Evolutionary conservation across 2,329 filamentous ascomycete genomes (phyloP), one percentile per base, ranked within the genome.

Genomic region (Alternaria tenuissima): DNA sequence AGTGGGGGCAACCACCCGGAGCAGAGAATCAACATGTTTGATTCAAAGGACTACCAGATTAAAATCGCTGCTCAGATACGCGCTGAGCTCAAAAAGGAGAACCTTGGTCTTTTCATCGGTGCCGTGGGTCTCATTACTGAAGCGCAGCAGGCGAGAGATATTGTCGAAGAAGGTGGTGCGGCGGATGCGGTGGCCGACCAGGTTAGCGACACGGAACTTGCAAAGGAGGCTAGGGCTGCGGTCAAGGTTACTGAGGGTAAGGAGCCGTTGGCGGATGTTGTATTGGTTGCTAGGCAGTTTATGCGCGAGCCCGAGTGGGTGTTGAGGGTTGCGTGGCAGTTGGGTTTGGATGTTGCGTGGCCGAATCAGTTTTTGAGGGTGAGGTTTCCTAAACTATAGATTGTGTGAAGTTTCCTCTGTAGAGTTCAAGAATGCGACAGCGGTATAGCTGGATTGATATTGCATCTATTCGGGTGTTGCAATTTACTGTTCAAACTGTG

Each of bases 261-360:
- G 2, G 72, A 75, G 46, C 72, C 74, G 0, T 73, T 77, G 78
- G 81, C 83, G 0, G 84, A 86, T 76, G 81, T 81, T 0, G 76
- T 86, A 24, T 64, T 86, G n/a, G 79, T 86, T 36, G 84, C 81
- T 0, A 77, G 84, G 43, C 84, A 86, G 63, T 86, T 86, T 60
- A 79, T 86, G 78, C 76, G 84, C 7, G 84, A 86, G 72, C 83
- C 84, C 0, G 84, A 85, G 64, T 86, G 84, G 84, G 84, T 86
- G 28, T 62, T 86, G 36, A 81, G 72, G 42, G 83, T 85, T 1
- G 84, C 83, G 8, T 82, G 80, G 74, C 77, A 81, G 66, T 61
- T 86, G 59, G 81, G 78, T 4, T 77, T 86, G 0, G 79, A 84
- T 60, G 74, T 86, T 53, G 78, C 79, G 1, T 81, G 82, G 75